Conservation (phyloP, 306 rosid species). For the Quercus mongolica region DNA sequence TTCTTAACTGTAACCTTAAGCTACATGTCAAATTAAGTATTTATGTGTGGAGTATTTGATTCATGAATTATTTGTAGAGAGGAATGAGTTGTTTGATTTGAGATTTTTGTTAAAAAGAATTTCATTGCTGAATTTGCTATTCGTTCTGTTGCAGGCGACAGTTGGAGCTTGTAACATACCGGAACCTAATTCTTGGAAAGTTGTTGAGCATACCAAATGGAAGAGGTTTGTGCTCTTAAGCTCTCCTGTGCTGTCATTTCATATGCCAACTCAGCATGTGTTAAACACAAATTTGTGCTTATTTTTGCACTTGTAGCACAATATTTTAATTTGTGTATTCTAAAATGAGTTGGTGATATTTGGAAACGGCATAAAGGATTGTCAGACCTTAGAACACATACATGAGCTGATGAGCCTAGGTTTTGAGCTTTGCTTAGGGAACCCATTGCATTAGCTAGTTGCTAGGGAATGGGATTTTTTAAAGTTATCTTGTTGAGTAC, state of each 20-base stretch:
- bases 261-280: too few relatives aligned
- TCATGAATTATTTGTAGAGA: background rate
- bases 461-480: background rate
- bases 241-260: background rate
- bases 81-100: background rate
- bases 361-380: background rate
- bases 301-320: background rate
- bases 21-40: too few relatives aligned
- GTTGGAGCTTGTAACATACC: slow-evolving; percentile 75
- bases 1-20: too few relatives aligned
- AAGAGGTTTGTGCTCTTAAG: slow-evolving; percentile 60
- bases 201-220: slow-evolving; percentile 93
- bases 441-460: background rate
- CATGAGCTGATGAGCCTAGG: background rate
- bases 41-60: background rate
- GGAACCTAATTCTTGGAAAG: slow-evolving; percentile 91
- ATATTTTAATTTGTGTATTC: background rate
- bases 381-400: background rate
- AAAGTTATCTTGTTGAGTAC: background rate
- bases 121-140: background rate
- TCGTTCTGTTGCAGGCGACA: slow-evolving; percentile 59
- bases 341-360: background rate
- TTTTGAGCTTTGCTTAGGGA: background rate
- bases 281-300: background rate
- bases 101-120: background rate